Conservation (phyloP, 805 yeast species). For the Pichia heedii region DNA sequence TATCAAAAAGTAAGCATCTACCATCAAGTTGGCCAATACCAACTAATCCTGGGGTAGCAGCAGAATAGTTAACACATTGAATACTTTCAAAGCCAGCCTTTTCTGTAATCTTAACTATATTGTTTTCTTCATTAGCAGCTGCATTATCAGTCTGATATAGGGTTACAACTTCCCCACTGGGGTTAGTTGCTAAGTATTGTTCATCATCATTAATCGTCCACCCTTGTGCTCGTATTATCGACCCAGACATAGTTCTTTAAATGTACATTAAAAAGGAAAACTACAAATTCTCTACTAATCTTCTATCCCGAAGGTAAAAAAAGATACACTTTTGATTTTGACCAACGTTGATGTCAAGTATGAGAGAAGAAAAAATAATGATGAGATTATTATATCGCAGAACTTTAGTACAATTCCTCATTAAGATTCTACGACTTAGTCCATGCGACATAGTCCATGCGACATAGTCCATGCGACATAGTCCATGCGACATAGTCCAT, state of each 20-base stretch:
- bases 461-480: too few species aligned
- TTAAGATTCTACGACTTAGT: too few species aligned
- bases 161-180: conserved; percentile 72
- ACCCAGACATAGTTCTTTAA: conserved; percentile 41
- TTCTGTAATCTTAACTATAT: conserved; percentile 41
- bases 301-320: too few species aligned
- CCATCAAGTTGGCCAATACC: conserved; percentile 77
- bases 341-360: too few species aligned
- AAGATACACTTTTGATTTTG: too few species aligned
- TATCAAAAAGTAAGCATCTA: conserved; percentile 51
- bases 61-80: conserved; percentile 58
- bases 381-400: too few species aligned
- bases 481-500: too few species aligned
- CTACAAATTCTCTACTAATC: too few species aligned
- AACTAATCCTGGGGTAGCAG: conserved; percentile 44
- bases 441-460: too few species aligned
- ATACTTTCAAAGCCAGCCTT: conserved; percentile 60
- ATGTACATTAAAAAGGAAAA: too few species aligned
- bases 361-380: too few species aligned
- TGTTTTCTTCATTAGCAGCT: conserved; percentile 35
- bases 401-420: too few species aligned
- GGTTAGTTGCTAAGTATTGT: conserved; percentile 58
- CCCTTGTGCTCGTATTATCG: conserved; percentile 45
- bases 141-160: conserved; percentile 47
- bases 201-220: conserved; percentile 54